These are phyloP conservation scores for Teunomyces funiuensis DNA, from an alignment of 805 yeast genomes.

Conservation along the genomic window DNA sequence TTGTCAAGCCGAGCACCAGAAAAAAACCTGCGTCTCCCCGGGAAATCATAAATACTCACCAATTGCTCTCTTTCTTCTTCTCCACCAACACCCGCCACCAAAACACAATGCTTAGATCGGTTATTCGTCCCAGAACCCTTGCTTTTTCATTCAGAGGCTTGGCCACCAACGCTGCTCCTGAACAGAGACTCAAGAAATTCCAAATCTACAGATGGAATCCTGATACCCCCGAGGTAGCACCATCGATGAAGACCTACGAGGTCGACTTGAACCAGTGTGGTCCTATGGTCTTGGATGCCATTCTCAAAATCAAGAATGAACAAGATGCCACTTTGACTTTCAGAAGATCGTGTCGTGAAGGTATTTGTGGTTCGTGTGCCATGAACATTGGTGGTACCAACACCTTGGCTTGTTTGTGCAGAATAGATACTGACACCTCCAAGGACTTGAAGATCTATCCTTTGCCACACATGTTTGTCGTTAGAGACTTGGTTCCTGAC, in stretches of 20 bases:
- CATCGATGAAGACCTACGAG: constrained; percentile 77
- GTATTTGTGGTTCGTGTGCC: constrained; percentile 99
- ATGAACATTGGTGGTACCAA: constrained; percentile 98
- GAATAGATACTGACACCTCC: constrained; percentile 76
- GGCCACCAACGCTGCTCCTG: constrained; percentile 51
- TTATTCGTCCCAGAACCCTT: constrained; percentile 17
- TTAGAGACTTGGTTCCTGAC: constrained; percentile 96
- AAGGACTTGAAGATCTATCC: constrained; percentile 90
- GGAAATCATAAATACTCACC: constrained; percentile 3
- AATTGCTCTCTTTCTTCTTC: neutral
- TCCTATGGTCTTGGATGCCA: constrained; percentile 96
- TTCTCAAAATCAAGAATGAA: constrained; percentile 92
- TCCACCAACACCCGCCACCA: constrained; percentile 1
- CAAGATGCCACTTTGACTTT: constrained; percentile 94
- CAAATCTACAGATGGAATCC: constrained; percentile 98
- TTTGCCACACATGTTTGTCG: constrained; percentile 96
- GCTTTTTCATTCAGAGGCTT: constrained; percentile 25
- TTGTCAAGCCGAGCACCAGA: constrained; percentile 10
- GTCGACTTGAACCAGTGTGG: constrained; percentile 91
- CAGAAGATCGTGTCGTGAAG: constrained; percentile 98
- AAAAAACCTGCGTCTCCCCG: constrained; percentile 6
- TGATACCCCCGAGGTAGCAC: constrained; percentile 91
- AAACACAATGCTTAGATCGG: constrained; percentile 19
- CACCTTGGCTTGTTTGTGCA: constrained; percentile 95
- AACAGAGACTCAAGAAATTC: constrained; percentile 69